Base-by-base conservation (phyloP, 2,329 filamentous ascomycete species). In the Stachybotrys chlorohalonatus region DNA sequence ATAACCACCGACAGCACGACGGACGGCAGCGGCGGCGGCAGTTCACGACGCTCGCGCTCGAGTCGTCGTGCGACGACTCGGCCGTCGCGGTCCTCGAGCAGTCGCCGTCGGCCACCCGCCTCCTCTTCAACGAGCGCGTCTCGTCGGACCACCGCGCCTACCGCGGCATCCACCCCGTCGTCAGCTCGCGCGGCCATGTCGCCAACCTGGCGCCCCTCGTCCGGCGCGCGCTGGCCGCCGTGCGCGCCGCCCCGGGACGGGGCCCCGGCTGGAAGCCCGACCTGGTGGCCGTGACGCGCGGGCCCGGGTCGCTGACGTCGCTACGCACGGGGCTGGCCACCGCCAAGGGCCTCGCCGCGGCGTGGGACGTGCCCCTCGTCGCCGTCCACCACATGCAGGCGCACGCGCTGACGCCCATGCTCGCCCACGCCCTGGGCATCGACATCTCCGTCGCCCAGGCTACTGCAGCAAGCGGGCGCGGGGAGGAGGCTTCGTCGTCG, bases 351-450 rank as follows among this genome's bases (percentile, higher is more conserved):
- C 78, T 97, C 17, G 84, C 92, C 0, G 77, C 89, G 17, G 91
- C 90, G 45, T 95, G 89, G 89, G 80, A 84, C 59, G 80, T 91
- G 45, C 92, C 93, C 3, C 74, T 97, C 36, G 69, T 97, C 1
- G 94, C 85, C 1, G 89, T 96, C 1, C 89, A 99, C 69, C 94
- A 99, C 70, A 97, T 99, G 94, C 92, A 96, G 68, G 94, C 92
- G 11, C 94, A 99, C 70, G 87, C 94, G 16, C 74, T 99, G 58
- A 97, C 94, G 16, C 89, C 93, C 15, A 80, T 90, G 9, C 80
- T 99, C 47, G 85, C 86, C 5, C 73, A 76, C 36, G 87, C 88
- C 6, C 70, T 93, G 56, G 66, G 75, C 52, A 60, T 60, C 60
- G 55, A 57, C 17, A 61, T 59, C 57, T 52, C 52, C 32, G 36